Base-by-base conservation (phyloP, 78 protist genomes). In the Polysphondylium violaceum region DNA sequence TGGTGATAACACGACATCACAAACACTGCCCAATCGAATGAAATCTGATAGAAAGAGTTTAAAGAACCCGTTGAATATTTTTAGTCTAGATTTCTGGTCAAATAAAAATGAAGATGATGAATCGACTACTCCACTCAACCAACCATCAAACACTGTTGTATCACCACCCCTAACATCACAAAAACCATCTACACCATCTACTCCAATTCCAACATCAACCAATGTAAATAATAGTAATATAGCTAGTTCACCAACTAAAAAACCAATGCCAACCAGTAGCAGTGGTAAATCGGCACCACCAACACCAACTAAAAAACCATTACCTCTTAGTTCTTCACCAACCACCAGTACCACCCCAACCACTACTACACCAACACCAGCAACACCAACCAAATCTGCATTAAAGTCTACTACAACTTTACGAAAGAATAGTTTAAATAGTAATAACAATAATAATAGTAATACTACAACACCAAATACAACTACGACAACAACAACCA, bases 41-140 rank as follows among this genome's bases (percentile, higher is more conserved):
- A 56, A 56, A 14, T 23, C n/a, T 19, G 50, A 72, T n/a, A 72
- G 78, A 72, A 72, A 72, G 36, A 72, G 78, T 56, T 50, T 72
- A 72, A 72, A 72, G 33, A 65, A 65, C 40, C 73, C 73, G 21
- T 65, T 65, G 40, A 65, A 65, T 65, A 72, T 72, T 50, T 72
- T 72, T 72, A 23, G 58, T 33, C 43, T 72, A 27, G 78, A 72
- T 27, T 72, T 72, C 23, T 72, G 44, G 44, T 50, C 64, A 21
- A 50, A 23, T 51, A 72, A 72, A 36, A 69, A 43, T 69, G 58
- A 43, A 44, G 58, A 67, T 38, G 44, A 25, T 23, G 27, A 36
- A 33, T 50, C 51, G 29, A 14, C 17, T 19, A 33, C 76, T 27
- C 19, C 51, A 43, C 35, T 44, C 40, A 33, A 69, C 29, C 43